phyloP scores from a whole-genome alignment of 106 monocot genomes.

The Dendrobium officinale region DNA sequence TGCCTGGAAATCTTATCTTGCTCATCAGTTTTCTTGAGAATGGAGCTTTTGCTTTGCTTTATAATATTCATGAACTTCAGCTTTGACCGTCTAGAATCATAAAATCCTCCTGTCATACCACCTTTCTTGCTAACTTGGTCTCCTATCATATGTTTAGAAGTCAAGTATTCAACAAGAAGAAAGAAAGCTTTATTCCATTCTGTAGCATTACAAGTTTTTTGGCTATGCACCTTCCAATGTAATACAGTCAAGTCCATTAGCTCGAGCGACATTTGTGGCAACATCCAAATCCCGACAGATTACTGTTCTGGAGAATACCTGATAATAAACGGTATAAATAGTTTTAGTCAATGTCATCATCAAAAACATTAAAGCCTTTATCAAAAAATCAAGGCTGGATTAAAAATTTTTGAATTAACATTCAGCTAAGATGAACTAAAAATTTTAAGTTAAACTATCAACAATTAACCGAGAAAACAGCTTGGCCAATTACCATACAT shows the following conservation, averaged over 20 bases:
- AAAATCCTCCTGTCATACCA: conserved; percentile 99
- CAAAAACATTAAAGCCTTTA: neutral
- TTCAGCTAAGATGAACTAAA: neutral
- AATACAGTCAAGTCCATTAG: conserved; percentile 84
- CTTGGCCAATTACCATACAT: neutral
- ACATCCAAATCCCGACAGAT: conserved; percentile 95
- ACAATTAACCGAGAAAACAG: neutral
- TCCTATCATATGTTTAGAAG: conserved; percentile 30
- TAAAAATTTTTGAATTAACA: neutral
- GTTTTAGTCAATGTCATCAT: neutral
- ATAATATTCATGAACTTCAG: conserved; percentile 83
- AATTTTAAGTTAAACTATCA: neutral
- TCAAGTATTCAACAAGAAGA: neutral
- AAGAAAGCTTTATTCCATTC: neutral
- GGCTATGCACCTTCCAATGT: conserved; percentile 64
- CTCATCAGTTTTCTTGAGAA: conserved; percentile 43
- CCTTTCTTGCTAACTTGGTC: conserved; percentile 99
- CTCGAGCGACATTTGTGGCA: conserved; percentile 81
- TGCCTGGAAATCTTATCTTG: conserved; percentile 54
- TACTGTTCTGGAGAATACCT: conserved; percentile 98
- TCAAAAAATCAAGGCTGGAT: neutral
- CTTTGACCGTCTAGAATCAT: conserved; percentile 84
- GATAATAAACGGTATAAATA: conserved; percentile 3
- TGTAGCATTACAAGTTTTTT: neutral
- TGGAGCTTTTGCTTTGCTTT: conserved; percentile 55